A percentile compares a stretch with the other conserved stretches of the same genome.
phyloP scores from a whole-genome alignment of 192 early-diverging fungal species.

The Umbelopsis sp. region DNA sequence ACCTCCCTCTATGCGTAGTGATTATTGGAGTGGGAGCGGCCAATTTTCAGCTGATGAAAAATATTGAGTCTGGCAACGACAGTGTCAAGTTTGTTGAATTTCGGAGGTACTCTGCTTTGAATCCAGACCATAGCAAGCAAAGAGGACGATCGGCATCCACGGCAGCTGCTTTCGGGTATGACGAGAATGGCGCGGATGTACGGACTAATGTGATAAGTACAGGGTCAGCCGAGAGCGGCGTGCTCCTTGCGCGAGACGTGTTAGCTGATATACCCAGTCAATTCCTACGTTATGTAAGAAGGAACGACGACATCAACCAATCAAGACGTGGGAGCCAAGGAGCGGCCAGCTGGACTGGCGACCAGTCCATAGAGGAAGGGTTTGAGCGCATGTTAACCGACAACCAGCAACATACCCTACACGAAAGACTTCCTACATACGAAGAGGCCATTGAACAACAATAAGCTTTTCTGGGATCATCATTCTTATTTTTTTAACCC shows the following conservation, averaged over 20 bases:
- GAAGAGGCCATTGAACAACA: not conserved
- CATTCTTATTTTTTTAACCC: no score
- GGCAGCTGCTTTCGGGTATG: slow-evolving; percentile 4
- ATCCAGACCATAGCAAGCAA: not conserved
- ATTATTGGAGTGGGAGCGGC: slow-evolving; percentile 19
- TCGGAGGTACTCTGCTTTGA: slow-evolving; percentile 7
- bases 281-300: slow-evolving; percentile 16
- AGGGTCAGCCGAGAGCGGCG: slow-evolving; percentile 9
- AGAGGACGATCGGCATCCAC: slow-evolving; percentile 12
- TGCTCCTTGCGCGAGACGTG: slow-evolving; percentile 18
- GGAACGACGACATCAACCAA: not conserved
- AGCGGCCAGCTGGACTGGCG: slow-evolving; percentile 14
- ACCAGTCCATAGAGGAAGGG: not conserved
- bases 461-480: not conserved
- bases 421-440: slow-evolving; percentile 12
- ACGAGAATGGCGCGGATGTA: not conserved
- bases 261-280: slow-evolving; percentile 20
- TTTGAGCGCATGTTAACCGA: not conserved
- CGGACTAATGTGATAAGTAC: slow-evolving; percentile 11
- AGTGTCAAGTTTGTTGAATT: slow-evolving; percentile 25
- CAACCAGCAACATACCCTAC: not conserved
- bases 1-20: slow-evolving; percentile 15
- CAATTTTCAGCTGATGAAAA: slow-evolving; percentile 16
- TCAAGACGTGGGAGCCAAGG: slow-evolving; percentile 7
- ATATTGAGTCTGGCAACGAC: not conserved